Percentiles rank a stretch among this genome's conserved stretches.
Conservation (phyloP, 108 stramenopile species). For the Chaetoceros tenuissimus region DNA sequence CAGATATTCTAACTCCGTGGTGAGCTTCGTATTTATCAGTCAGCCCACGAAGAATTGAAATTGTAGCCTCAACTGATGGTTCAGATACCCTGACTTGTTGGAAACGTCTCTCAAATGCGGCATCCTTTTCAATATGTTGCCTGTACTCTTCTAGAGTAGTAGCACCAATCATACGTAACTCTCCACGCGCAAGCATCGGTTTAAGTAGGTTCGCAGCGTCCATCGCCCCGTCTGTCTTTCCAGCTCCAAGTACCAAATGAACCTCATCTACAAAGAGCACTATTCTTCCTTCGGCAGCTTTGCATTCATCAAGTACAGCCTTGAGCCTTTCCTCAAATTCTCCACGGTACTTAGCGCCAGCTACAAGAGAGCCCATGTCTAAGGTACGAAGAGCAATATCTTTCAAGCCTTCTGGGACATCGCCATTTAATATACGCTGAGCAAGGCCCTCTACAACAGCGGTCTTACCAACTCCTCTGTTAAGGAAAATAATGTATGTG, state of each 20-base stretch:
- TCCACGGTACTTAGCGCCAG: constrained; percentile 96
- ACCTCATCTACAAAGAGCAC: constrained; percentile 98
- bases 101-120: constrained; percentile 94
- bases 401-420: constrained; percentile 91
- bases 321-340: constrained; percentile 97
- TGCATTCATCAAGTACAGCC: constrained; percentile 94
- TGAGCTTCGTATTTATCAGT: constrained; percentile 91
- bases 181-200: constrained; percentile 94
- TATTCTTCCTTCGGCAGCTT: constrained; percentile 76
- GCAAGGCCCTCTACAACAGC: constrained; percentile 96
- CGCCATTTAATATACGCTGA: constrained; percentile 85
- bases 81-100: constrained; percentile 89
- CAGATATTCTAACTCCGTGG: constrained; percentile 89
- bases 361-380: constrained; percentile 95
- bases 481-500: neutral
- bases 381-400: constrained; percentile 75
- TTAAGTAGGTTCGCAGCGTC: constrained; percentile 97
- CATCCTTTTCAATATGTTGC: constrained; percentile 91
- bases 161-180: constrained; percentile 95
- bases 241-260: constrained; percentile 94
- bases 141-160: constrained; percentile 95
- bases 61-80: constrained; percentile 89
- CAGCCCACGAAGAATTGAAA: constrained; percentile 92
- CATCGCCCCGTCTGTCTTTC: constrained; percentile 88
- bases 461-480: constrained; percentile 93